Percentiles rank a stretch among this genome's conserved stretches.
phyloP scores from a whole-genome alignment of 768 basidiomycete genomes.

The Termitomyces sp. region DNA sequence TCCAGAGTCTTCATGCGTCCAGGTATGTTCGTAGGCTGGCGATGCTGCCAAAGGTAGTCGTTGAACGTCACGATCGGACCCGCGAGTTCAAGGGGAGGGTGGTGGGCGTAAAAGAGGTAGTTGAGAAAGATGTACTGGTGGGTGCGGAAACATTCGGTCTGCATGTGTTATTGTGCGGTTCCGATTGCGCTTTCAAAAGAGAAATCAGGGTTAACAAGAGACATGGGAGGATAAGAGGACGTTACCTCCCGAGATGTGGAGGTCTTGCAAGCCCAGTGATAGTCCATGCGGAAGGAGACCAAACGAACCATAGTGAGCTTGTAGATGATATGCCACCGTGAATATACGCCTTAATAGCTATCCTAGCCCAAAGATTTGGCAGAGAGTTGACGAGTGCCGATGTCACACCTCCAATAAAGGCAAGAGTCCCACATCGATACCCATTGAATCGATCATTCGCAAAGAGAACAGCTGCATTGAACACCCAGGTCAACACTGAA shows the following conservation, averaged over 20 bases:
- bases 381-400: neutral
- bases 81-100: conserved; percentile 91
- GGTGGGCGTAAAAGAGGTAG: conserved; percentile 82
- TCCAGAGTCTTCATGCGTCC: conserved; percentile 44
- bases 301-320: conserved; percentile 95
- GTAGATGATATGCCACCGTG: conserved; percentile 90
- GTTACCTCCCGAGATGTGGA: conserved; percentile 36
- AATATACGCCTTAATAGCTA: conserved; percentile 65
- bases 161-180: conserved; percentile 41
- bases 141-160: conserved; percentile 54
- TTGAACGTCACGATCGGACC: conserved; percentile 97
- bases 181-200: conserved; percentile 8
- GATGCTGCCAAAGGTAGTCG: conserved; percentile 88
- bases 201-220: neutral
- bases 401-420: conserved; percentile 46
- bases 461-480: conserved; percentile 72
- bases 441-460: conserved; percentile 72
- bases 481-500: conserved; percentile 65
- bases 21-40: conserved; percentile 46
- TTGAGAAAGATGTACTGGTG: conserved; percentile 60
- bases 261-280: conserved; percentile 69
- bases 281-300: conserved; percentile 91
- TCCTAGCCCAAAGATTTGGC: conserved; percentile 39
- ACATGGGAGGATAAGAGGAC: conserved; percentile 9
- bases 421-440: conserved; percentile 60